Percentiles rank a stretch among this genome's conserved stretches.
Evolutionary conservation across 2,329 filamentous ascomycete species (phyloP).

Genomic region (Ophiosphaerella korrae): DNA sequence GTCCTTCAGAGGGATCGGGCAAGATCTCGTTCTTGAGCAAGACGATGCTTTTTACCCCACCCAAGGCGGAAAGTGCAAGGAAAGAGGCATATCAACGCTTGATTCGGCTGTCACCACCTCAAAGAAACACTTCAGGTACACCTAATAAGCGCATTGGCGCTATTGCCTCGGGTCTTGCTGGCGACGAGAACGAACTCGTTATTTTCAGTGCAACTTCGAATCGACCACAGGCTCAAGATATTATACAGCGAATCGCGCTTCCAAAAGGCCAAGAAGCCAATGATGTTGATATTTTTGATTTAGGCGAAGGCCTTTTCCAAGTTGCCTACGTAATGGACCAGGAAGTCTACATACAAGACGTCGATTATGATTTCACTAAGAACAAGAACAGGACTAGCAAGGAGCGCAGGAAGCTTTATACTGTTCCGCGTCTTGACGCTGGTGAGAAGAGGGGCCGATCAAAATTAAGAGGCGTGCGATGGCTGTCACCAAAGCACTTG

Average conservation of each 20-base stretch:
- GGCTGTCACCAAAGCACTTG: constrained; percentile 59
- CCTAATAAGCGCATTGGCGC: constrained; percentile 71
- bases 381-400: constrained; percentile 44
- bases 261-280: constrained; percentile 62
- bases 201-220: constrained; percentile 72
- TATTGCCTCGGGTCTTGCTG: constrained; percentile 77
- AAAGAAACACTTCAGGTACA: constrained; percentile 50
- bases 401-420: constrained; percentile 36
- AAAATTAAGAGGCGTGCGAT: constrained; percentile 62
- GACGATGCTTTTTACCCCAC: constrained; percentile 56
- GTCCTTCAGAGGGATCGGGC: constrained; percentile 37
- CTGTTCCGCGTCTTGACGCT: constrained; percentile 35
- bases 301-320: constrained; percentile 66
- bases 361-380: constrained; percentile 57
- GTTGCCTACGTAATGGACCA: constrained; percentile 80
- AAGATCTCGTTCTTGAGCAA: constrained; percentile 57
- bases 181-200: constrained; percentile 73
- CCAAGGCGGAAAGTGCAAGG: constrained; percentile 46
- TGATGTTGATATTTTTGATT: constrained; percentile 73
- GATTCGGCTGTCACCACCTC: constrained; percentile 61
- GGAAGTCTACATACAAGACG: constrained; percentile 71
- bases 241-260: constrained; percentile 60
- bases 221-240: constrained; percentile 53
- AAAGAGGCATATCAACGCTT: constrained; percentile 66
- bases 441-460: constrained; percentile 49